Evolutionary conservation across 768 basidiomycete genomes (phyloP), one percentile per base, ranked within the genome.

Genomic region (Tulasnella sp.): DNA sequence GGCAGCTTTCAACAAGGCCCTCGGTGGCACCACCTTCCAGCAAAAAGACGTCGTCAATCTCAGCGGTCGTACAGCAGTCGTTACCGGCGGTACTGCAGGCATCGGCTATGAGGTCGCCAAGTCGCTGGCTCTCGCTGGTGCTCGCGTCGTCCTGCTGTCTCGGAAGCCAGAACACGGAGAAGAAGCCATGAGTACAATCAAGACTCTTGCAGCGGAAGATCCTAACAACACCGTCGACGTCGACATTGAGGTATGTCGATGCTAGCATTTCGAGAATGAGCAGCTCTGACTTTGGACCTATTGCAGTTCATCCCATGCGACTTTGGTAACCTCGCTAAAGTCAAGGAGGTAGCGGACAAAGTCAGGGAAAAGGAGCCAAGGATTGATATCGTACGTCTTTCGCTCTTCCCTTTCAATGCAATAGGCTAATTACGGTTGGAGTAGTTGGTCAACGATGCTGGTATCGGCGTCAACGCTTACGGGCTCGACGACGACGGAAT

Each of bases 41-140:
- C 75, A 76, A 72, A 69, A 71, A 31, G 39, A 76, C 70, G 75
- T 76, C 31, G 36, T 42, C 68, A 71, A 76, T 71, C 34, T 77
- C 45, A 29, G 15, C 29, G 76, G 76, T 29, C 49, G 67, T n/a
- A 64, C 67, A 5, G 82, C 80, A 0, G 77, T 83, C 31, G 80
- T 83, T 5, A 83, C 83, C 17, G 83, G 82, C 0, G 82, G 79
- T 4, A 82, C 81, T 0, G 77, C 70, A 5, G 82, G 82, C 38
- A 82, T 83, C 17, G 82, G 82, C 19, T 81, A 79, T 39, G 82
- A 83, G 69, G 82, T 83, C 39, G 81, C 81, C 39, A 78, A 79
- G 12, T 78, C 80, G 19, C 79, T 83, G 45, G 81, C 82, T 0
- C 76, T 79, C 17, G 80, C 81, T 4, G 78, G 79, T 2, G 82